Base-by-base conservation (phyloP, 331 rosid genomes). In the Quercus tomentella region DNA sequence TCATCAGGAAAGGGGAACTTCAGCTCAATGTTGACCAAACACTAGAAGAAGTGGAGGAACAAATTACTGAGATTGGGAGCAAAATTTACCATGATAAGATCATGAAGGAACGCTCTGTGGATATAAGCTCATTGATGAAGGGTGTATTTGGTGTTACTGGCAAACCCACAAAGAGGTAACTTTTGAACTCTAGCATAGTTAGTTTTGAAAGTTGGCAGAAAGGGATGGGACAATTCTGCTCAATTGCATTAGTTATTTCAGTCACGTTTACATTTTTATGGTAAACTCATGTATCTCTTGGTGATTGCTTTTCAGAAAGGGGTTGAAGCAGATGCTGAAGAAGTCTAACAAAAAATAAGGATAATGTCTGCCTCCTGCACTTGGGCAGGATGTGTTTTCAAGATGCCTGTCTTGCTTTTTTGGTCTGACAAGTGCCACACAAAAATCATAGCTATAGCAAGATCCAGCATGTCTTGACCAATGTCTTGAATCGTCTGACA, bases 1-100 rank as follows among this genome's bases (percentile, higher is more conserved):
- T 93, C 80, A 89, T 95, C 82, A 91, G 89, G 80, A 91, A 91
- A 87, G 97, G 96, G n/a, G 97, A 93, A 85, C 91, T 95, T 84
- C 78, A 89, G 83, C 97, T 93, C 83, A 82, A 91, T 51, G 93
- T 95, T 84, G 99, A 95, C 84, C 92, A 88, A 86, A 77, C 94
- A 52, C 81, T 95, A 56, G 97, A 93, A 87, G 97, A 93, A 84
- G 97, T 88, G 84, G 99, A 95, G 80, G 97, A 95, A 74, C 88
- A 90, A 74, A 88, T 93, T 73, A 45, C 82, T n/a, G 99, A 95
- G 82, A 91, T 95, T 62, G 99, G 99, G 70, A 90, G 99, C 91
- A 95, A 95, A 90, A 83, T 95, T 60, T 93, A 95, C 85, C 99
- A 93, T 79, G 98, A 93, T 69, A 83, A 30, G 88, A 84, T 95